phyloP scores from a whole-genome alignment of 371 early-diverging fungal genomes.

The Dinochytrium kinnereticum region DNA sequence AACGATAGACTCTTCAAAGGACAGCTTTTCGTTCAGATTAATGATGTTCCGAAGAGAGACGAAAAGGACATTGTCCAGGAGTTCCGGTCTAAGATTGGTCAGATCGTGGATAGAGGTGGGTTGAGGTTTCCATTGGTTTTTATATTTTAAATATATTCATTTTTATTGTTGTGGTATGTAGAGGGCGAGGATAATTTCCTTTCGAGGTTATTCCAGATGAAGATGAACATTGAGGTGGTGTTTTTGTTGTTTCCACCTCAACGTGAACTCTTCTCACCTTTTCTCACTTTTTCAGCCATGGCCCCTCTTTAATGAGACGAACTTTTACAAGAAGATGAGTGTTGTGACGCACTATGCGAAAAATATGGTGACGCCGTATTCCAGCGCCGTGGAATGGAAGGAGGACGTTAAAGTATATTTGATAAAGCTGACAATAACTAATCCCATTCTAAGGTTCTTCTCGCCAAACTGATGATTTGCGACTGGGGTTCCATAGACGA shows the following conservation, averaged over 20 bases:
- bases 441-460: background rate
- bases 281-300: conserved; percentile 8
- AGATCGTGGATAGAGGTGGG: background rate
- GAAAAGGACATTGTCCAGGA: conserved; percentile 24
- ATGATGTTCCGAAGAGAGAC: conserved; percentile 19
- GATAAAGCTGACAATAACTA: too few species aligned
- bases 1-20: conserved; percentile 17
- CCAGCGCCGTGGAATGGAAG: conserved; percentile 1
- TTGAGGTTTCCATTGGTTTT: background rate
- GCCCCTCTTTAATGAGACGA: conserved; percentile 11
- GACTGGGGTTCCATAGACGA: conserved; percentile 25
- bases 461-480: conserved; percentile 15
- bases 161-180: too few species aligned
- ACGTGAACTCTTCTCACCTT: too few species aligned
- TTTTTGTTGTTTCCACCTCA: too few species aligned
- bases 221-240: conserved; percentile 5
- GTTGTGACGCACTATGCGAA: background rate
- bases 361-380: background rate
- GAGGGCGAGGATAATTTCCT: conserved; percentile 27
- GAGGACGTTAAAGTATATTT: conserved; percentile 1
- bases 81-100: conserved; percentile 4
- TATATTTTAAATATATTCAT: too few species aligned
- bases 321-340: conserved; percentile 17
- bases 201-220: background rate
- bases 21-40: conserved; percentile 7